Base-by-base conservation (phyloP, 441 rosid genomes). In the Mallotus japonicus region DNA sequence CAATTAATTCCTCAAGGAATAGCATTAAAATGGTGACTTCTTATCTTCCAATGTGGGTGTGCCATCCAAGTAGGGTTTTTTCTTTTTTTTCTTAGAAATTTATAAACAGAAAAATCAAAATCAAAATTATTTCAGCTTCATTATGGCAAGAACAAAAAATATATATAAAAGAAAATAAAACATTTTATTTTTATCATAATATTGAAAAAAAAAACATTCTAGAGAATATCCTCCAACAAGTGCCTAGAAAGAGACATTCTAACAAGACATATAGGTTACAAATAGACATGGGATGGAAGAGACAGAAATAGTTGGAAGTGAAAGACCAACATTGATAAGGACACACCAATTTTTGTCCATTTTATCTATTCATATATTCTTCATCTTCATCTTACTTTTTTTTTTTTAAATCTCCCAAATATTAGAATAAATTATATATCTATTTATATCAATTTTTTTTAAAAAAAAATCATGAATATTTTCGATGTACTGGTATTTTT, bases 181-280 rank as follows among this genome's bases (percentile, higher is more conserved):
- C 17, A 50, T 50, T 50, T 12, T 0, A 42, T 1, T 0, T 0
- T 24, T 8, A 24, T 24, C 22, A 40, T 63, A 66, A 50, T 22
- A 20, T 3, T 24, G 7, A 37, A 1, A n/a, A 8, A 67, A n/a
- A 8, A 67, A 77, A 73, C 75, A 77, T 75, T 68, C 73, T 3
- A 24, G 24, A 73, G 76, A 81, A 75, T 73, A 64, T 55, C 65
- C 46, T 59, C 34, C 55, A 54, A 15, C 3, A 37, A 65, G 75
- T 13, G 72, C 4, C 4, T 3, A 28, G 84, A 78, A 78, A 78
- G 76, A 56, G 84, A 84, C 81, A 24, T 62, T 61, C 53, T 78
- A 80, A 79, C 83, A 69, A 70, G 80, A 80, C 84, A 77, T 68
- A 56, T 6, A 74, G 46, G 34, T 60, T 68, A 68, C 80, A 80